Evolutionary conservation across 768 basidiomycete species (phyloP), one percentile per base, ranked within the genome.

Genomic region (Boletellus emodensis): DNA sequence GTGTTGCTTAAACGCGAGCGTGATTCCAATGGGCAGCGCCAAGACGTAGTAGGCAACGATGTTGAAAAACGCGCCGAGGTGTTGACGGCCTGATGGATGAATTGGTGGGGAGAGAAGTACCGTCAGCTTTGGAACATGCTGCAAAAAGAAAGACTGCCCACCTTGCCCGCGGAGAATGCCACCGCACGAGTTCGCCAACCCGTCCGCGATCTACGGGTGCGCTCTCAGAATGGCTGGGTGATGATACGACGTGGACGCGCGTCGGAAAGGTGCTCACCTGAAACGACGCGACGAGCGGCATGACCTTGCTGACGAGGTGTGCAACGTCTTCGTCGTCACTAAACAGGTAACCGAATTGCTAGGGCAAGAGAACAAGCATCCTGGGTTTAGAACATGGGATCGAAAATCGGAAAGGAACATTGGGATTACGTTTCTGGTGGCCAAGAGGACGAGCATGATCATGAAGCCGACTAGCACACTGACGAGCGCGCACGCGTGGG

Each of bases 41-140:
- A 81, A 60, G 1, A 79, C 68, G 50, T 81, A 82, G 62, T 81
- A 81, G 34, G 86, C 85, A 14, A 86, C 67, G 22, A 85, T 61
- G 61, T 90, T 88, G 71, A 89, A 87, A 7, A 81, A 57, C 8
- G 87, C 87, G 7, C 87, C 87, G 15, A 89, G 75, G 53, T 84
- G 82, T 61, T 90, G 87, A 17, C 84, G 65, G 7, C 72, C 74
- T 70, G 55, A 46, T 40, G 8, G 30, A 30, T 40, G 8, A 9
- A 30, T 30, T 11, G 7, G 11, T 10, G 30, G 8, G 30, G 30
- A 9, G 9, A 11, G 3, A 11, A 3, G 30, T 9, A 9, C 2
- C 7, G 3, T 30, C 30, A 30, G 30, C 8, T 30, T 30, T 11
- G 30, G 11, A 30, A 30, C 3, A 30, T 10, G 9, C 20, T 20